Conservation (phyloP, 148 eudicot species). For the Dysphania ambrosioides region DNA sequence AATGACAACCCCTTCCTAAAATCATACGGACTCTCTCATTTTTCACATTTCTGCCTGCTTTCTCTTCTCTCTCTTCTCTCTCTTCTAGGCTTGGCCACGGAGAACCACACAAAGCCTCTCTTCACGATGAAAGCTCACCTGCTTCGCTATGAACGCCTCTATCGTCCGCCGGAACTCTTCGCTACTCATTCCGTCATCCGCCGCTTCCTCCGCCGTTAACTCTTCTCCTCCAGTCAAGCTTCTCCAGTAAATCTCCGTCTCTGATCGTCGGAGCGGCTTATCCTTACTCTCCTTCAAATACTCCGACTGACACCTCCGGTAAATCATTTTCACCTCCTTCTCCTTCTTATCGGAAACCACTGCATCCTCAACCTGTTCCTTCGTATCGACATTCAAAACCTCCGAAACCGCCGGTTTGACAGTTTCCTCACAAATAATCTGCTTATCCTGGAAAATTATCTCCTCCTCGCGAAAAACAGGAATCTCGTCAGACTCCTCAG, state of each 20-base stretch:
- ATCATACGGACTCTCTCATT: too few species aligned
- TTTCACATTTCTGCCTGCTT: slow-evolving; percentile 13
- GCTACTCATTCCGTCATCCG: slow-evolving; percentile 46
- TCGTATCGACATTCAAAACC: too few species aligned
- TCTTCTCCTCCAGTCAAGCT: slow-evolving; percentile 19
- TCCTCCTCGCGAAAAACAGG: slow-evolving; percentile 20
- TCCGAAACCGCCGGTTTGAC: neutral
- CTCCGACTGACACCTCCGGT: slow-evolving; percentile 52
- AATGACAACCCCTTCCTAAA: too few species aligned
- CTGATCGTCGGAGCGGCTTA: slow-evolving; percentile 50
- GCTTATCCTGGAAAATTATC: slow-evolving; percentile 58
- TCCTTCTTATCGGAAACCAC: slow-evolving; percentile 9
- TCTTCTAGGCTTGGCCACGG: slow-evolving; percentile 32
- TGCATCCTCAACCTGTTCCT: too few species aligned
- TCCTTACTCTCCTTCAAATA: slow-evolving; percentile 20
- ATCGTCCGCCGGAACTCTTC: slow-evolving; percentile 75
- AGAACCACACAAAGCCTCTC: slow-evolving; percentile 67
- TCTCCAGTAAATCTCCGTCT: slow-evolving; percentile 46
- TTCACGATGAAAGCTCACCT: slow-evolving; percentile 61
- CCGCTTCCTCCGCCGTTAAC: slow-evolving; percentile 28
- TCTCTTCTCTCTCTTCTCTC: neutral
- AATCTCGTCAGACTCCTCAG: slow-evolving; percentile 7
- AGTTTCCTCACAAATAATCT: slow-evolving; percentile 50
- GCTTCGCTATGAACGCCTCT: slow-evolving; percentile 83
- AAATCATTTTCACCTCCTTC: slow-evolving; percentile 7